phyloP scores from a whole-genome alignment of 2,329 filamentous ascomycete species.

The Paraconiothyrium brasiliense region DNA sequence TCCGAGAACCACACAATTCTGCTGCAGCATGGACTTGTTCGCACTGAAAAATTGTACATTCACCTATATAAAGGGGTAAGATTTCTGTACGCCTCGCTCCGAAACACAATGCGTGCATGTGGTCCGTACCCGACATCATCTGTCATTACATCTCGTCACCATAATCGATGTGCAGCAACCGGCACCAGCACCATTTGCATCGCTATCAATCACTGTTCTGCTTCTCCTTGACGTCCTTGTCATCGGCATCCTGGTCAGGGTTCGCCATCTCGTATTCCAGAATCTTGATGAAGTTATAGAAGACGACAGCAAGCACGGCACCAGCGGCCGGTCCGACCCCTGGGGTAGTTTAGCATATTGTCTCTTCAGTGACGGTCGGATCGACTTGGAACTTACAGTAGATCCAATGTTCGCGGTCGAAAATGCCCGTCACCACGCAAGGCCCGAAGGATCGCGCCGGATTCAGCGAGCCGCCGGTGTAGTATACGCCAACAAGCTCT shows the following conservation, averaged over 20 bases:
- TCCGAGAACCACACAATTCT: too few species aligned
- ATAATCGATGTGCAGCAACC: background rate
- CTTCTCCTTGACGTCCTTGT: slow-evolving; percentile 24
- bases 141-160: background rate
- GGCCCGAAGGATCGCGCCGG: slow-evolving; percentile 58
- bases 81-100: background rate
- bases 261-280: slow-evolving; percentile 45
- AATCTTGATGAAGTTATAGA: slow-evolving; percentile 58
- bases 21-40: too few species aligned
- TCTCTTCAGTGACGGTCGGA: background rate
- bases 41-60: background rate
- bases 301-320: slow-evolving; percentile 55
- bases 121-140: background rate
- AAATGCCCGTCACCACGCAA: slow-evolving; percentile 50
- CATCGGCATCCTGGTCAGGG: slow-evolving; percentile 38
- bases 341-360: slow-evolving; percentile 1
- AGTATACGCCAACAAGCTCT: slow-evolving; percentile 59
- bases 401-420: slow-evolving; percentile 56
- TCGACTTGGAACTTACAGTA: slow-evolving; percentile 48
- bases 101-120: background rate
- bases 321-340: slow-evolving; percentile 54
- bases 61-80: background rate
- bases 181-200: background rate
- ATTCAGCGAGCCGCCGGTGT: slow-evolving; percentile 56
- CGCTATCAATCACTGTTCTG: background rate